A percentile compares a stretch with the other conserved stretches of the same genome.
These are phyloP conservation scores for Diaporthe ilicicola DNA, from an alignment of 2,329 filamentous ascomycete species.

Conservation along the genomic window DNA sequence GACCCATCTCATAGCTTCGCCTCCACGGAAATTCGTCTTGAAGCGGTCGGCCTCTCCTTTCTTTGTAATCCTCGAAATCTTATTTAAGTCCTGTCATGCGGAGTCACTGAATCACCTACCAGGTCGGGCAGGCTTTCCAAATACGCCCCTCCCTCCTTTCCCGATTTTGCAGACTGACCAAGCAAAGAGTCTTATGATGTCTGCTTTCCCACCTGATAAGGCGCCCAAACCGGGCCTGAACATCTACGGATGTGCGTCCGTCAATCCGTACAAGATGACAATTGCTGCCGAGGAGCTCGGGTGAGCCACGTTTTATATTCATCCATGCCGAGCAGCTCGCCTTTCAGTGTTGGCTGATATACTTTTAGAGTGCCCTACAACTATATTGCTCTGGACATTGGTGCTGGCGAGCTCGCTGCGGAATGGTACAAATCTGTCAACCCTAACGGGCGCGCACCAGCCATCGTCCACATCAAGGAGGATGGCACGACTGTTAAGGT, in stretches of 20 bases:
- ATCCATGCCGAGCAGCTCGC: neutral
- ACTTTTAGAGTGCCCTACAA: conserved; percentile 37
- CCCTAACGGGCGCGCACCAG: conserved; percentile 38
- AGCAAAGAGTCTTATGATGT: too few species aligned
- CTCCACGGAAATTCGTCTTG: too few species aligned
- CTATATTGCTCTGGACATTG: conserved; percentile 35
- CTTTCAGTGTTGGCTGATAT: too few species aligned
- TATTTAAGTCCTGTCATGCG: too few species aligned
- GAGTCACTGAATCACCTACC: too few species aligned
- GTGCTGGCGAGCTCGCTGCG: conserved; percentile 30
- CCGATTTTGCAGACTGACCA: too few species aligned
- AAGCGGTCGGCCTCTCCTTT: too few species aligned
- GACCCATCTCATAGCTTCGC: too few species aligned
- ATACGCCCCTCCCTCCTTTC: too few species aligned
- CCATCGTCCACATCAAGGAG: conserved; percentile 38
- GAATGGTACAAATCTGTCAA: conserved; percentile 39
- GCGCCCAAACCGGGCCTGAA: conserved; percentile 38
- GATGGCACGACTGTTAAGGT: conserved; percentile 37
- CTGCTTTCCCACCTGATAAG: conserved; percentile 35
- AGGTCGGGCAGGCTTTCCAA: too few species aligned
- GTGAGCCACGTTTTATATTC: conserved; percentile 30
- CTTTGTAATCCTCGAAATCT: too few species aligned
- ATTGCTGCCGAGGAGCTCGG: conserved; percentile 38
- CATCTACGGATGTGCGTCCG: conserved; percentile 35
- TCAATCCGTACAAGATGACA: conserved; percentile 37